Evolutionary conservation across 352 stramenopile species (phyloP), one percentile per base, ranked within the genome.

Genomic region (Phytophthora fragariae): DNA sequence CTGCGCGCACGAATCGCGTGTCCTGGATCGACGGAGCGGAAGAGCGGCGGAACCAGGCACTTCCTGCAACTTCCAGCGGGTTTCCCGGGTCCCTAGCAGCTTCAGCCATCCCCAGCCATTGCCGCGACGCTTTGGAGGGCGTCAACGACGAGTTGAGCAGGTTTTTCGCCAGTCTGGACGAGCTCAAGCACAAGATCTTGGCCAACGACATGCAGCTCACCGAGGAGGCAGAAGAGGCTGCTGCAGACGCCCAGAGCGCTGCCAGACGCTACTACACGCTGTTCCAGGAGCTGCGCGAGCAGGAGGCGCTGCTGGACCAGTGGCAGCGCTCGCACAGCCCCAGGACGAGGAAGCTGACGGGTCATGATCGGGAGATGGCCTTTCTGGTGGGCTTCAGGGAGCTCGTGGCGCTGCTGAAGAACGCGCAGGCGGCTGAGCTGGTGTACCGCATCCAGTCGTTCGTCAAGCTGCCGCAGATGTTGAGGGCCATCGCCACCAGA

Each of bases 361-460:
- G 68, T 17, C 72, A 79, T 19, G 85, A 90, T 65, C 78, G 76
- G 14, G 85, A 93, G 49, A 82, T 87, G 70, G 65, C 82, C 3
- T 95, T 95, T 52, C 35, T 93, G 17, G 21, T 82, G 21, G 84
- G 76, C 0, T 94, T 91, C 67, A 67, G 82, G 11, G 84, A 94
- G 57, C 72, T 95, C 3, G 31, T 94, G 8, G 46, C 50, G 3
- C 35, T 93, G 44, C 64, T 95, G 31, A 93, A 92, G 68, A 80
- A 89, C 24, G 68, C 85, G 14, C 67, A 83, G 17, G 84, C 84
- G 1, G 85, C 86, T 0, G 86, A 95, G 27, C 47, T 93, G 11
- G 89, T 95, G 54, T 93, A 95, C 65, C 81, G 91, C 37, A 90
- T 95, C 58, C 89, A 94, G 60, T 84, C 81, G 12, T 95, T 95